A percentile compares a stretch with the other conserved stretches of the same genome.
Conservation (phyloP, 1,139 yeast species). For the Debaryomyces fabryi region DNA sequence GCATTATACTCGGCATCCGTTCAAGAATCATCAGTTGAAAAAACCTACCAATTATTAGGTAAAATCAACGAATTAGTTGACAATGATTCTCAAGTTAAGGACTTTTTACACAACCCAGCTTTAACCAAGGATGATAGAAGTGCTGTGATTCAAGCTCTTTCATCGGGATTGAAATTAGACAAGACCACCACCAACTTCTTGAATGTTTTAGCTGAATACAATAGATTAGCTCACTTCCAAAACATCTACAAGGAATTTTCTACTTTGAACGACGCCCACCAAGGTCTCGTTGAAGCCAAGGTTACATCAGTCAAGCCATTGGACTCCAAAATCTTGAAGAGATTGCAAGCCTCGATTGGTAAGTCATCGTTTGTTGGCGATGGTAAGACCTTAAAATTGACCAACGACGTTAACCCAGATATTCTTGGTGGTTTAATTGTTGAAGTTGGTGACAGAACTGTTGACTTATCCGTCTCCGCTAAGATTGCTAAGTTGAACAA, state of each 20-base stretch:
- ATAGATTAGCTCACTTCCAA: conserved; percentile 77
- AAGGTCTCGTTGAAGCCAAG: conserved; percentile 91
- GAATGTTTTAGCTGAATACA: conserved; percentile 88
- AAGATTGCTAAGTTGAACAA: conserved; percentile 89
- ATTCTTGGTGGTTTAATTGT: conserved; percentile 95
- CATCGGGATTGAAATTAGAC: conserved; percentile 65
- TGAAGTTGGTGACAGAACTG: conserved; percentile 96
- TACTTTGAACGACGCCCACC: conserved; percentile 82
- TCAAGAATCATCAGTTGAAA: conserved; percentile 75
- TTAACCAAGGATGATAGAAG: conserved; percentile 75
- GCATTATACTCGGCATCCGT: conserved; percentile 93
- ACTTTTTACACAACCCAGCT: conserved; percentile 79
- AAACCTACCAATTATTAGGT: conserved; percentile 68
- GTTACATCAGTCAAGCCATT: conserved; percentile 87
- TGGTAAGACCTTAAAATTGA: conserved; percentile 82
- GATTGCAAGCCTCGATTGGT: conserved; percentile 78
- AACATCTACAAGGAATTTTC: conserved; percentile 72
- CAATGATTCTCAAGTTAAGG: conserved; percentile 64
- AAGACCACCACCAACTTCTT: conserved; percentile 79
- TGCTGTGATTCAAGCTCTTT: conserved; percentile 63
- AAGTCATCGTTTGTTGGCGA: conserved; percentile 81
- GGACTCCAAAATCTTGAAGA: conserved; percentile 78
- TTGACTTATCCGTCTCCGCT: conserved; percentile 85
- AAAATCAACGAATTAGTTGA: conserved; percentile 58
- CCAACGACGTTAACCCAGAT: conserved; percentile 84